Evolutionary conservation across 73 alveolate species (phyloP), one percentile per base, ranked within the genome.

Genomic region (Paramecium bursaria): DNA sequence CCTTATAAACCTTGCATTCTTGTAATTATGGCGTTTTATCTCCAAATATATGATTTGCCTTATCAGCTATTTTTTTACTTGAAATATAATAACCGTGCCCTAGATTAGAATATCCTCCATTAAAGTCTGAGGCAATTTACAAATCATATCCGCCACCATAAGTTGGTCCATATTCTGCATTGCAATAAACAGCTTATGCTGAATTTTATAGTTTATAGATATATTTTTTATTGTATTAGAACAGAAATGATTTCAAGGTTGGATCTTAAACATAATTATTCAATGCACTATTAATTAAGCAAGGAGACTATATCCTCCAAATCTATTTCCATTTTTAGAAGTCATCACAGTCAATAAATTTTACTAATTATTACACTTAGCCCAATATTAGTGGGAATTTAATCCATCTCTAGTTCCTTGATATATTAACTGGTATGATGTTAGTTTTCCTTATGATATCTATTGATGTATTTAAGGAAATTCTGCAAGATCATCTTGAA

Each of bases 251-350:
- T 57, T 48, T 23, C 10, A 57, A 2, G 27, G 76, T 57, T n/a
- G 27, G 21, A 57, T 57, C 76, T 30, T 57, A n/a, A 26, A 57
- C 52, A 10, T 27, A 57, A 29, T 0, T 29, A 57, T 25, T 15
- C 51, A 26, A 0, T 19, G 27, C 33, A 14, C 3, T 30, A 14
- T 57, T 6, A 48, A 48, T 30, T 30, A 30, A 13, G 33, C 76
- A 57, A 0, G 51, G 76, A 29, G 76, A 57, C n/a, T n/a, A 29
- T 23, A 57, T 31, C 35, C 52, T 0, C 76, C 76, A 57, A 57
- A 57, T 23, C 27, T 57, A 2, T 57, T 1, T 57, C 49, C 49
- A 27, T 42, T 57, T 57, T 27, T 27, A 3, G 76, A 57, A 30
- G 27, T 57, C 2, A 57, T 14, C 17, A 57, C 33, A 48, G 33